These are phyloP conservation scores for Ichthyophthirius multifiliis DNA, from an alignment of 169 alveolate species.

Conservation along the genomic window DNA sequence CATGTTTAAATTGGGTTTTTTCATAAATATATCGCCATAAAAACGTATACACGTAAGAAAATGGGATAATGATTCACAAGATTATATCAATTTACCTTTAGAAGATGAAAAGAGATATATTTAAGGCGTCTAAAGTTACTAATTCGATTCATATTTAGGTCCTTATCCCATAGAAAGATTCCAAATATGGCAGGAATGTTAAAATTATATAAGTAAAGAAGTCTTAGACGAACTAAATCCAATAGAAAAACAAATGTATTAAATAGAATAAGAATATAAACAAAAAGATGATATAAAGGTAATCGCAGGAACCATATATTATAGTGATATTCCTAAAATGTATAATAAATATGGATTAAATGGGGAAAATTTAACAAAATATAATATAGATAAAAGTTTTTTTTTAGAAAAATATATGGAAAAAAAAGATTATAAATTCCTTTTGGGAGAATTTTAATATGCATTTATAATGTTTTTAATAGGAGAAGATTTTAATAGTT, in stretches of 20 bases:
- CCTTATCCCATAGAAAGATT: conserved; percentile 41
- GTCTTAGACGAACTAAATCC: conserved; percentile 52
- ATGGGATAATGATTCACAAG: conserved; percentile 42
- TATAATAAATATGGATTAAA: conserved; percentile 14
- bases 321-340: conserved; percentile 48
- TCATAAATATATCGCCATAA: conserved; percentile 13
- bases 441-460: conserved; percentile 66
- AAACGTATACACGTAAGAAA: conserved; percentile 25
- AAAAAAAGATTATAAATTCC: background rate
- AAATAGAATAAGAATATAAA: conserved; percentile 23
- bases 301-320: conserved; percentile 33
- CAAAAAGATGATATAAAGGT: background rate
- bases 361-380: conserved; percentile 36
- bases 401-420: background rate
- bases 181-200: conserved; percentile 38
- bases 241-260: conserved; percentile 9
- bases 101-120: conserved; percentile 41
- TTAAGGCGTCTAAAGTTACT: conserved; percentile 47
- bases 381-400: conserved; percentile 53
- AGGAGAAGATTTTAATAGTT: conserved; percentile 51
- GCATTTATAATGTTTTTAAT: conserved; percentile 52
- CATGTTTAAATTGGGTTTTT: conserved; percentile 44
- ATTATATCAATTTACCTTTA: conserved; percentile 12
- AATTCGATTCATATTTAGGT: conserved; percentile 56
- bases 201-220: conserved; percentile 17